Evolutionary conservation across 2,329 filamentous ascomycete species (phyloP).

Genomic region (Fusarium sambucinum): DNA sequence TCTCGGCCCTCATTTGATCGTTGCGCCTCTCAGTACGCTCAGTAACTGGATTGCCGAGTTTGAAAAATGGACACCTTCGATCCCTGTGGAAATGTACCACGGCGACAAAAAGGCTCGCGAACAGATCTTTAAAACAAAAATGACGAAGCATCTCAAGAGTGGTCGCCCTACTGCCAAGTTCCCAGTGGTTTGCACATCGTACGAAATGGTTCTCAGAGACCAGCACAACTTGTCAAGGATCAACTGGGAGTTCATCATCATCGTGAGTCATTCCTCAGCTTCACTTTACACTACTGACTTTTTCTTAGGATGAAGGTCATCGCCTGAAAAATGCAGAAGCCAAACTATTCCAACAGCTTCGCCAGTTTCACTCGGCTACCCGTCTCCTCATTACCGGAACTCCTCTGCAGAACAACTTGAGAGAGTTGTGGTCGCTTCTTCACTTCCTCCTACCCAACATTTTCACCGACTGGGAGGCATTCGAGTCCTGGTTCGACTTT

Average conservation of each 20-base stretch:
- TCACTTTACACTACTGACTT: conserved; percentile 34
- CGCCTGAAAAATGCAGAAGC: conserved; percentile 98
- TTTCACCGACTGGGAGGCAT: conserved; percentile 92
- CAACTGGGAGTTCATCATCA: conserved; percentile 97
- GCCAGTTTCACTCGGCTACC: conserved; percentile 90
- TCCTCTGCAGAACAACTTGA: conserved; percentile 93
- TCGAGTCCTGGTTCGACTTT: conserved; percentile 98
- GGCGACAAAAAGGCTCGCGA: conserved; percentile 83
- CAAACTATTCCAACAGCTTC: conserved; percentile 87
- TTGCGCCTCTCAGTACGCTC: conserved; percentile 89
- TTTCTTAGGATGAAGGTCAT: conserved; percentile 85
- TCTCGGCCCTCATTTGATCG: conserved; percentile 87
- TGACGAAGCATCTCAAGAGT: conserved; percentile 76
- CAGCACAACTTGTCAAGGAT: conserved; percentile 83
- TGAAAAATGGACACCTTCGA: conserved; percentile 86
- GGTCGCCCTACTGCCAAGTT: conserved; percentile 74
- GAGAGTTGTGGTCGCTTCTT: conserved; percentile 93
- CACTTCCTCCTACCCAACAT: conserved; percentile 94
- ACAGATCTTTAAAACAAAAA: conserved; percentile 76
- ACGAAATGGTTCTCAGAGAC: conserved; percentile 96
- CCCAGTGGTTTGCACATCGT: conserved; percentile 92
- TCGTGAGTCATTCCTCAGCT: conserved; percentile 64
- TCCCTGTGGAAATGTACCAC: conserved; percentile 92
- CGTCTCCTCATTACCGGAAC: conserved; percentile 94
- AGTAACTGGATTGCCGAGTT: conserved; percentile 98